Conservation (phyloP, 345 rosid species). For the Melaleuca quinquenervia region DNA sequence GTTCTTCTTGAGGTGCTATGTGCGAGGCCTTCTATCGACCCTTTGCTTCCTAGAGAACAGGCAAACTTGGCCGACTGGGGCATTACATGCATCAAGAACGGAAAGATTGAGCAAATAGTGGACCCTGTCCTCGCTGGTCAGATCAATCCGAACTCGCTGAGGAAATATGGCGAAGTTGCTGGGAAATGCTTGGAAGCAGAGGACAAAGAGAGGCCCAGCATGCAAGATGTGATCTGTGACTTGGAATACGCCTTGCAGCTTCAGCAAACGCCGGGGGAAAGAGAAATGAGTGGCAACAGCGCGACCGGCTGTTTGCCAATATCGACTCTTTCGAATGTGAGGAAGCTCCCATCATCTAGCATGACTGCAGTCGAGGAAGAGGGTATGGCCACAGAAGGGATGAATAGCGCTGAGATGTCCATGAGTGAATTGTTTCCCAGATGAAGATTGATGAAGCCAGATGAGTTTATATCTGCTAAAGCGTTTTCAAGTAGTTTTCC, state of each 20-base stretch:
- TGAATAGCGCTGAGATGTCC: not conserved
- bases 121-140: constrained; percentile 21
- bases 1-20: constrained; percentile 44
- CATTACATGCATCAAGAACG: constrained; percentile 12
- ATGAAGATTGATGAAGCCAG: constrained; percentile 10
- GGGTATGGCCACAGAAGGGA: not conserved
- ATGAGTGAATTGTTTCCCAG: not conserved
- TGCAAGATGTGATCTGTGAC: constrained; percentile 56
- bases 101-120: constrained; percentile 25
- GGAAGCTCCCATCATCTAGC: constrained; percentile 13
- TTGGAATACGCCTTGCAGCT: constrained; percentile 33
- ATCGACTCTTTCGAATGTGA: constrained; percentile 2
- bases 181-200: constrained; percentile 55
- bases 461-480: not conserved
- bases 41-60: constrained; percentile 24
- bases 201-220: constrained; percentile 34
- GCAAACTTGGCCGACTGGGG: constrained; percentile 48
- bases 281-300: constrained; percentile 19
- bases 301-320: constrained; percentile 5
- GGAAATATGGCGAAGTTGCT: constrained; percentile 32
- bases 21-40: constrained; percentile 32
- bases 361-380: not conserved
- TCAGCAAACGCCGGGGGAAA: constrained; percentile 10
- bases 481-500: not conserved
- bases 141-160: constrained; percentile 29